phyloP scores from a whole-genome alignment of 2,329 filamentous ascomycete genomes.

The Fusarium agapanthi region DNA sequence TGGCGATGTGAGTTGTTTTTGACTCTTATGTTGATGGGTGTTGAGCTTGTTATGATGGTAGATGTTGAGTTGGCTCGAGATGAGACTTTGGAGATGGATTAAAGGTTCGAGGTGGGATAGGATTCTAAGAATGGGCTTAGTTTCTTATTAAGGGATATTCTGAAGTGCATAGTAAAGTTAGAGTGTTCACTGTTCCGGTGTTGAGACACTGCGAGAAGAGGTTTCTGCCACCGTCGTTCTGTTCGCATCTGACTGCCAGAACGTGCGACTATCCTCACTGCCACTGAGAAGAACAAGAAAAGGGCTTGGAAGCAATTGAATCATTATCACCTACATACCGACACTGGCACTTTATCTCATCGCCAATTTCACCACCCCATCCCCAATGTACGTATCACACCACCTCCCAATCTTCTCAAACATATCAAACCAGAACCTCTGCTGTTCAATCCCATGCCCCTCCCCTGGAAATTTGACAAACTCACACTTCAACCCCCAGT shows the following conservation, averaged over 20 bases:
- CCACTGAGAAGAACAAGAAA: neutral
- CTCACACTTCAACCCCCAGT: constrained; percentile 4
- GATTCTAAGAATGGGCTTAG: rapidly evolving
- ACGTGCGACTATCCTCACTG: neutral
- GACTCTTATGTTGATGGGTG: rapidly evolving
- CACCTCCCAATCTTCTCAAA: constrained; percentile 19
- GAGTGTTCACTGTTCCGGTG: neutral
- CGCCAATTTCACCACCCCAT: neutral
- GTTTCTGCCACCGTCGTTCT: neutral
- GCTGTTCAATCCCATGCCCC: constrained; percentile 1
- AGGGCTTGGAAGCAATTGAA: rapidly evolving
- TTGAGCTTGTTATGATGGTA: neutral
- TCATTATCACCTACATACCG: rapidly evolving
- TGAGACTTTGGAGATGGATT: no score
- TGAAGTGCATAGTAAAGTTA: rapidly evolving
- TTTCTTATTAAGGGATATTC: neutral
- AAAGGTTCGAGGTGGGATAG: rapidly evolving
- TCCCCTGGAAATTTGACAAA: constrained; percentile 23
- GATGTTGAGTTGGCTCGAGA: no score
- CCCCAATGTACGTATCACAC: constrained; percentile 20
- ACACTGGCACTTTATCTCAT: neutral
- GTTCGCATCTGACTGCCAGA: neutral
- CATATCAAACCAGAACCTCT: constrained; percentile 31
- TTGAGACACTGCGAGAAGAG: neutral
- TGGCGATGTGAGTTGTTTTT: rapidly evolving